Base-by-base conservation (phyloP, 352 stramenopile species). In the Phytopythium cucurbitacearum region DNA sequence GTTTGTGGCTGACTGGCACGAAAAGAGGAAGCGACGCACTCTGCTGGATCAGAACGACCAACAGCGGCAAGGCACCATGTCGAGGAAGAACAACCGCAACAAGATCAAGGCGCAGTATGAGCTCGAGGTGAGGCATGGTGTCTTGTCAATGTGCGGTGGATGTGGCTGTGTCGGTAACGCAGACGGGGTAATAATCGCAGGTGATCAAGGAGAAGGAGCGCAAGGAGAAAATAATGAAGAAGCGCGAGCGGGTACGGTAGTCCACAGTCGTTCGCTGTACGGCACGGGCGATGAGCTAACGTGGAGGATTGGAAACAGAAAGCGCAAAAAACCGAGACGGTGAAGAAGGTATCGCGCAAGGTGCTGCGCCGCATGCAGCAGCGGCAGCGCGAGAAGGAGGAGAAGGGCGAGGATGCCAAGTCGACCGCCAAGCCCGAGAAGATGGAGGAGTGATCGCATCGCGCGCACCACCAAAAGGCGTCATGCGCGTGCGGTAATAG, bases 91-190 rank as follows among this genome's bases (percentile, higher is more conserved):
- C 62, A 90, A 86, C 62, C 77, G 78, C 53, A 80, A 64, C 63
- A 85, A 86, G 53, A 86, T 89, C 52, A 88, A 90, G 65, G 77
- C 80, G 9, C 80, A 90, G 76, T 84, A 87, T 63, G 80, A 90
- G 58, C 64, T 87, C 41, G 80, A 90, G 64, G 77, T 87, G 52
- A 45, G 21, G 21, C 21, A 28, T 48, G 51, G 5, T 15, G 8
- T 47, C 42, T 42, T 7, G 10, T 2, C 2, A 47, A 9, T 43
- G 5, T 38, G 15, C 34, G n/a, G 16, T 10, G 9, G 16, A 37
- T 16, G 43, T 15, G 37, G 9, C 9, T 47, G 16, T 40, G n/a
- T 10, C 10, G 15, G 15, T 36, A 34, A 40, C 36, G 40, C 12
- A 47, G 21, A 2, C 21, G 21, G 21, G 2, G 16, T 4, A 33